Conservation (phyloP, 23 red algal species). For the Gracilaria domingensis region DNA sequence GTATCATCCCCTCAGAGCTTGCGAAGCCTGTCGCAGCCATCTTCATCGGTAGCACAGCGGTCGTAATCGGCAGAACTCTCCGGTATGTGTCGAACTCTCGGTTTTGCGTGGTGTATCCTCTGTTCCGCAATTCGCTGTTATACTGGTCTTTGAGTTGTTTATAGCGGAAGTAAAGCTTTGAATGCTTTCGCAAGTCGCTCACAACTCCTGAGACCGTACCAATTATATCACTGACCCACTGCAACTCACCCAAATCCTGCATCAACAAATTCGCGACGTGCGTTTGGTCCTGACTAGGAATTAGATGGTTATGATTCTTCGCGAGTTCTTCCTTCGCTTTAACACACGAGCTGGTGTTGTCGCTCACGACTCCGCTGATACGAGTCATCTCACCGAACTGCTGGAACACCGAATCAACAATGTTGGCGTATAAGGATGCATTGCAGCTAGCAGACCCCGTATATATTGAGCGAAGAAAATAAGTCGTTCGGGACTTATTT, state of each 20-base stretch:
- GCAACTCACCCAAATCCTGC: background rate
- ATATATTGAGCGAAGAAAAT: slow-evolving; percentile 20
- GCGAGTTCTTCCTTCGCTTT: background rate
- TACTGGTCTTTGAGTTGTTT: background rate
- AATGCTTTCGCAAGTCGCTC: background rate
- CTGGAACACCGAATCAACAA: background rate
- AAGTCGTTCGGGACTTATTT: background rate
- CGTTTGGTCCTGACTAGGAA: slow-evolving; percentile 15
- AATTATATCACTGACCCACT: background rate
- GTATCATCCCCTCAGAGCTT: background rate
- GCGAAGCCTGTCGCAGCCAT: background rate
- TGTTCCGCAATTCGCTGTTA: background rate
- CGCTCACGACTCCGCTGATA: background rate
- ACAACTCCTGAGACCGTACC: background rate
- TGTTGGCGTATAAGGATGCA: background rate
- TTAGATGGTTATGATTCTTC: background rate
- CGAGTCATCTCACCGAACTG: background rate
- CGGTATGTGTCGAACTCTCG: background rate
- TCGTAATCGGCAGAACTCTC: background rate
- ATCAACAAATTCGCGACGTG: background rate
- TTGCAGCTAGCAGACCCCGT: background rate
- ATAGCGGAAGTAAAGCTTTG: background rate
- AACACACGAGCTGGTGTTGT: background rate
- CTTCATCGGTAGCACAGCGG: background rate
- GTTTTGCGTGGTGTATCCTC: background rate